phyloP scores from a whole-genome alignment of 2,329 filamentous ascomycete species.

The Stachybotrys chartarum region DNA sequence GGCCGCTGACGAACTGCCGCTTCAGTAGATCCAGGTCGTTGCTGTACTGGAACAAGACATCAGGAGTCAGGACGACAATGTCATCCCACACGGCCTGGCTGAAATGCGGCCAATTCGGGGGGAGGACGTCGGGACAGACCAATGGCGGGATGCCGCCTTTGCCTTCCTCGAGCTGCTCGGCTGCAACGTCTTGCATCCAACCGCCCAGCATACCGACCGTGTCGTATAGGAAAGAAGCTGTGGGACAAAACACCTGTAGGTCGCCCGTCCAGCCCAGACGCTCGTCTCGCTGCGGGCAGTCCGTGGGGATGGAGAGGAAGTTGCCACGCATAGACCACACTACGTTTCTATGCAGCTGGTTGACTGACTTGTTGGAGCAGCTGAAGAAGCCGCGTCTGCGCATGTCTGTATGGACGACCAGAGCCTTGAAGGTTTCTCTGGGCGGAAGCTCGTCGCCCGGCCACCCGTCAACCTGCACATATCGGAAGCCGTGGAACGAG shows the following conservation, averaged over 20 bases:
- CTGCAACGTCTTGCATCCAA: neutral
- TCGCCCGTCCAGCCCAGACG: conserved; percentile 46
- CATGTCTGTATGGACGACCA: conserved; percentile 45
- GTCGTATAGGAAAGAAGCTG: conserved; percentile 46
- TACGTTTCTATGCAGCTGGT: conserved; percentile 47
- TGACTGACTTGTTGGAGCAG: conserved; percentile 44
- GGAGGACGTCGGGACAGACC: conserved; percentile 10
- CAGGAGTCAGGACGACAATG: conserved; percentile 29
- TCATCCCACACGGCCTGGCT: conserved; percentile 35
- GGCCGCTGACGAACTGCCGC: neutral
- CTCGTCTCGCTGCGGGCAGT: conserved; percentile 49
- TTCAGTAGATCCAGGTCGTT: neutral
- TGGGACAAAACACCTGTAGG: conserved; percentile 40
- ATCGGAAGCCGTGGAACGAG: conserved; percentile 50
- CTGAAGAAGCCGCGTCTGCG: conserved; percentile 39
- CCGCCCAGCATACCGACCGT: neutral
- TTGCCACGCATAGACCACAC: conserved; percentile 51
- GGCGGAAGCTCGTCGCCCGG: conserved; percentile 14
- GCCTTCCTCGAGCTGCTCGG: neutral
- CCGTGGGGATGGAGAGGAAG: conserved; percentile 48
- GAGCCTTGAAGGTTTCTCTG: conserved; percentile 22
- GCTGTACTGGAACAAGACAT: neutral
- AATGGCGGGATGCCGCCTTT: conserved; percentile 11
- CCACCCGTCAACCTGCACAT: conserved; percentile 40
- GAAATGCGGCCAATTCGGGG: conserved; percentile 5